A percentile compares a stretch with the other conserved stretches of the same genome.
phyloP scores from a whole-genome alignment of 1,139 yeast genomes.

The Protomyces inundatus region DNA sequence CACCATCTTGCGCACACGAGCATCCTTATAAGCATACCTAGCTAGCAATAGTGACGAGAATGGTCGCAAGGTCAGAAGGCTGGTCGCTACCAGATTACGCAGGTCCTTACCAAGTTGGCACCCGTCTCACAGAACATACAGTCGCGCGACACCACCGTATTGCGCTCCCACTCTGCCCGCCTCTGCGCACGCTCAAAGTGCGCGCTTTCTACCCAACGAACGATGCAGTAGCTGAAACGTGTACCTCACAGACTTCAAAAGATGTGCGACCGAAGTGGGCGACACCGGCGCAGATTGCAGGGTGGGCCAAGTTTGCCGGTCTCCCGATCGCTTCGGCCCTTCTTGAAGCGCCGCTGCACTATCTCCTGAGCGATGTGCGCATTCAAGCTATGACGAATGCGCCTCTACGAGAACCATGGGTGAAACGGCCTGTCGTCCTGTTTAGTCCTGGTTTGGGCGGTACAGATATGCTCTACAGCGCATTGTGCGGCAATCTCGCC shows the following conservation, averaged over 20 bases:
- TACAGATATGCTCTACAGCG: slow-evolving; percentile 32
- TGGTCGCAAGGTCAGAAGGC: background rate
- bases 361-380: slow-evolving; percentile 25
- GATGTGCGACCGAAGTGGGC: slow-evolving; percentile 27
- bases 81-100: slow-evolving; percentile 30
- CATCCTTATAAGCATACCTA: too few relatives aligned
- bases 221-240: background rate
- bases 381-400: slow-evolving; percentile 15
- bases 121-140: slow-evolving; percentile 31
- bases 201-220: slow-evolving; percentile 32
- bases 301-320: slow-evolving; percentile 7
- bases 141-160: slow-evolving; percentile 28
- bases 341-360: slow-evolving; percentile 20
- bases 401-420: slow-evolving; percentile 14
- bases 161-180: slow-evolving; percentile 25
- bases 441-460: slow-evolving; percentile 34
- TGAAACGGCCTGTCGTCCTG: slow-evolving; percentile 31
- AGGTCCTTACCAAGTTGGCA: slow-evolving; percentile 32
- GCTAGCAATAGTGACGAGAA: background rate
- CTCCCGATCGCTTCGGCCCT: slow-evolving; percentile 8
- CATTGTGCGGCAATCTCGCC: slow-evolving; percentile 33
- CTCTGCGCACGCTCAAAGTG: slow-evolving; percentile 30
- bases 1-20: too few relatives aligned
- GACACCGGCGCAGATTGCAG: slow-evolving; percentile 24
- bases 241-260: background rate